Percentiles rank a stretch among this genome's conserved stretches.
Conservation (phyloP, 2,329 filamentous ascomycete genomes). For the Pseudovirgaria hyperparasitica region DNA sequence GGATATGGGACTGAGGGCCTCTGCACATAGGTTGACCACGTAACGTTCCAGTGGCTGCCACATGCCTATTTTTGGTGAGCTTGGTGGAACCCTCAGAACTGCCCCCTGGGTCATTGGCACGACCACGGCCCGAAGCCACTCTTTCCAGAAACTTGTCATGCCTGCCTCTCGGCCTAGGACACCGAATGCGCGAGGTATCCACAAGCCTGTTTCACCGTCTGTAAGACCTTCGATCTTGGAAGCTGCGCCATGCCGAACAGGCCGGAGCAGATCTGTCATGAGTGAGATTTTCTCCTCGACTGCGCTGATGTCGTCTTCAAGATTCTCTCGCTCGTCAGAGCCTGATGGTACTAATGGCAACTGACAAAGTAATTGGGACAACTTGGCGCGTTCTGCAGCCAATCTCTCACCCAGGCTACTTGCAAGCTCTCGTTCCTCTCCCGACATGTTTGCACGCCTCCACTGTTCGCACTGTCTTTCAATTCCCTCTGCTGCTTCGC, state of each 20-base stretch:
- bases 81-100: slow-evolving; percentile 70
- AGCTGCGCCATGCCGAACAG: slow-evolving; percentile 83
- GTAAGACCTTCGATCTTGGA: slow-evolving; percentile 96
- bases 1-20: slow-evolving; percentile 80
- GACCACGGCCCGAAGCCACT: slow-evolving; percentile 89
- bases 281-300: slow-evolving; percentile 95
- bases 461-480: slow-evolving; percentile 48
- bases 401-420: slow-evolving; percentile 82
- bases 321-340: slow-evolving; percentile 62
- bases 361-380: slow-evolving; percentile 76
- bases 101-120: slow-evolving; percentile 90
- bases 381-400: slow-evolving; percentile 73
- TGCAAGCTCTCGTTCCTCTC: slow-evolving; percentile 81
- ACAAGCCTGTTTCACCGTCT: slow-evolving; percentile 87
- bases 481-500: slow-evolving; percentile 69
- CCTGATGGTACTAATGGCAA: slow-evolving; percentile 72
- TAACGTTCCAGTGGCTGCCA: slow-evolving; percentile 97
- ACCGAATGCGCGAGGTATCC: slow-evolving; percentile 89
- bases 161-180: slow-evolving; percentile 75
- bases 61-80: slow-evolving; percentile 78
- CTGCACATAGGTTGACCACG: slow-evolving; percentile 90
- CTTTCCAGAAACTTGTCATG: slow-evolving; percentile 91
- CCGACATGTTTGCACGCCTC: slow-evolving; percentile 60
- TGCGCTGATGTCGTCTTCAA: slow-evolving; percentile 89
- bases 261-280: slow-evolving; percentile 91